A percentile compares a stretch with the other conserved stretches of the same genome.
Evolutionary conservation across 768 basidiomycete genomes (phyloP).

Genomic region (Termitomyces sp.): DNA sequence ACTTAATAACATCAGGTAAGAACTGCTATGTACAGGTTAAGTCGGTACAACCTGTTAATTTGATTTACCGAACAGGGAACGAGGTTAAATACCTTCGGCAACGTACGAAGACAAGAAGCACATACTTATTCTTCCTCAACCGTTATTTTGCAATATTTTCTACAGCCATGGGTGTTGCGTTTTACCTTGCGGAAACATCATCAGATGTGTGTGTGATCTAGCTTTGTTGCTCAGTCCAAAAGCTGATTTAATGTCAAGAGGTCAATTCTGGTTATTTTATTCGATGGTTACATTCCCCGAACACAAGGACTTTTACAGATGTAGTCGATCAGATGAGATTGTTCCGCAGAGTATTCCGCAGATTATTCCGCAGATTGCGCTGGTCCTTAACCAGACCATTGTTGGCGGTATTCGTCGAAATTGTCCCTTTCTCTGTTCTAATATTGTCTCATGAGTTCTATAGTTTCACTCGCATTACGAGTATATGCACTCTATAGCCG

Average conservation of each 20-base stretch:
- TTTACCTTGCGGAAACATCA: background rate
- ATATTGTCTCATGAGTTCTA: background rate
- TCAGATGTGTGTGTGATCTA: too few relatives aligned
- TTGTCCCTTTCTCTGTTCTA: background rate
- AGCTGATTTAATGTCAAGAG: background rate
- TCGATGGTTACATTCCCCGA: too few relatives aligned
- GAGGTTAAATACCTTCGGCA: conserved; percentile 45
- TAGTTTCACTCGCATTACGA: background rate
- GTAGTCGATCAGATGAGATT: too few relatives aligned
- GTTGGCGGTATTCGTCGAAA: background rate
- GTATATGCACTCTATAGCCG: background rate
- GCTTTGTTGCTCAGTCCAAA: too few relatives aligned
- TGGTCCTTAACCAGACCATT: background rate
- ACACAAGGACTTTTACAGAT: background rate
- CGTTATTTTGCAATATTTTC: conserved; percentile 4
- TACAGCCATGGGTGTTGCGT: background rate
- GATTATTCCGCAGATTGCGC: too few relatives aligned
- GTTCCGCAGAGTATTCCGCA: too few relatives aligned
- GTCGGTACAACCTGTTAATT: background rate
- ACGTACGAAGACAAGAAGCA: conserved; percentile 31
- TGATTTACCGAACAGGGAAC: conserved; percentile 22
- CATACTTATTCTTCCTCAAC: conserved; percentile 42
- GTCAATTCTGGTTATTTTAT: background rate
- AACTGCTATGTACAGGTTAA: background rate
- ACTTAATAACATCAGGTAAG: conserved; percentile 33